Conservation (phyloP, 2,329 filamentous ascomycete species). For the Penicillium sp. region DNA sequence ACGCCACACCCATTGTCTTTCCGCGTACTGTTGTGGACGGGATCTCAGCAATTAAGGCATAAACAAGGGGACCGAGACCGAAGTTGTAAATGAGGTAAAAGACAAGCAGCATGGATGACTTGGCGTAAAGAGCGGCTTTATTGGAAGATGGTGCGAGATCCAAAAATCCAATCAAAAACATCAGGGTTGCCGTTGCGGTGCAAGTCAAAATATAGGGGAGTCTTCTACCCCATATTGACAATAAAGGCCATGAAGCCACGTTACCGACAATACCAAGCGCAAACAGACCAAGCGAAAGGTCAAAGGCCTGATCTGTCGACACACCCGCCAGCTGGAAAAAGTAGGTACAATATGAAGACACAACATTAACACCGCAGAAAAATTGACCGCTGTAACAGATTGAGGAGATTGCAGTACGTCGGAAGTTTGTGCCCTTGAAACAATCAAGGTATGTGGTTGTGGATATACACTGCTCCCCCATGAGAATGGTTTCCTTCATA, state of each 20-base stretch:
- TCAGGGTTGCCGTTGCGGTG: constrained; percentile 32
- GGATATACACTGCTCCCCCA: constrained; percentile 22
- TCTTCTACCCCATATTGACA: constrained; percentile 40
- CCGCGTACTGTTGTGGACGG: constrained; percentile 52
- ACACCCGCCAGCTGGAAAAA: constrained; percentile 38
- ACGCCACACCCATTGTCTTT: constrained; percentile 47
- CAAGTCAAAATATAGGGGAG: constrained; percentile 41
- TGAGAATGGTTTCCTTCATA: constrained; percentile 29
- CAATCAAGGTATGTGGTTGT: constrained; percentile 24
- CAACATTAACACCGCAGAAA: constrained; percentile 27
- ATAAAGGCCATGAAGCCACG: constrained; percentile 41
- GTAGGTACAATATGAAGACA: constrained; percentile 31
- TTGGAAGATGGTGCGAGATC: constrained; percentile 37
- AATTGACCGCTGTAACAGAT: constrained; percentile 33
- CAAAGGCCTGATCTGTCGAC: constrained; percentile 24
- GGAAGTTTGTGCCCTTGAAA: constrained; percentile 27
- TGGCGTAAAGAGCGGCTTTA: constrained; percentile 36
- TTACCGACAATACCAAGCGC: constrained; percentile 46
- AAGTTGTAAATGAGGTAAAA: constrained; percentile 52
- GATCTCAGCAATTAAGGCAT: constrained; percentile 52
- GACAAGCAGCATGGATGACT: constrained; percentile 37
- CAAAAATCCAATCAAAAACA: constrained; percentile 40
- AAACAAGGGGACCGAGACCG: constrained; percentile 55
- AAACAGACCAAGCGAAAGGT: constrained; percentile 42
- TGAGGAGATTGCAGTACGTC: constrained; percentile 27